Percentiles rank a stretch among this genome's conserved stretches.
Evolutionary conservation across 1,284 basidiomycete species (phyloP).

Genomic region (Fomitopsis betulina): DNA sequence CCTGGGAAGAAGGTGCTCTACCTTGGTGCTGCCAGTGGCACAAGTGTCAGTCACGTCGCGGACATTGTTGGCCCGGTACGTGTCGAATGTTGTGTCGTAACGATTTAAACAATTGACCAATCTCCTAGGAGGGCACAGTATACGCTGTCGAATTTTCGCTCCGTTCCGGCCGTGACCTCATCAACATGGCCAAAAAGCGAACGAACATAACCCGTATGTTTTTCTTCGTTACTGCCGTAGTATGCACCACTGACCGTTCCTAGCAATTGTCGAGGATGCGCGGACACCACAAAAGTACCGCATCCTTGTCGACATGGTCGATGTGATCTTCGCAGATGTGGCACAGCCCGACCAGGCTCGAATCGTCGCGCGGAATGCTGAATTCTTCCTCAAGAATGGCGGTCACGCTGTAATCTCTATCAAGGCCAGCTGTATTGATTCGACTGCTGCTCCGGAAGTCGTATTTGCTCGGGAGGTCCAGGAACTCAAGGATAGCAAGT

Average conservation of each 20-base stretch:
- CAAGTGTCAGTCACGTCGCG: constrained; percentile 97
- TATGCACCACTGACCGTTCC: constrained; percentile 2
- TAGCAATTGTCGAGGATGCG: constrained; percentile 96
- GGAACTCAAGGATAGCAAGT: constrained; percentile 73
- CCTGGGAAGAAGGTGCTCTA: constrained; percentile 98
- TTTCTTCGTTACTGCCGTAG: background rate
- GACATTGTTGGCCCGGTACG: constrained; percentile 94
- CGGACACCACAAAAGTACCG: constrained; percentile 93
- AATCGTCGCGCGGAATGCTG: constrained; percentile 91
- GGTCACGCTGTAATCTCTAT: constrained; percentile 96
- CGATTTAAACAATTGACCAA: background rate
- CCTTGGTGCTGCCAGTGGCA: constrained; percentile 95
- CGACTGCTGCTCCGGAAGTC: constrained; percentile 84
- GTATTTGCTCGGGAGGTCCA: constrained; percentile 92
- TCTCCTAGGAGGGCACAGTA: constrained; percentile 81
- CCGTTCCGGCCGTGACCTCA: constrained; percentile 94
- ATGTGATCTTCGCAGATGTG: constrained; percentile 97
- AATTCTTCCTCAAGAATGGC: constrained; percentile 94
- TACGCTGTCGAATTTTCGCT: constrained; percentile 99
- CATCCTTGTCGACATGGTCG: constrained; percentile 90
- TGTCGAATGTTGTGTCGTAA: background rate
- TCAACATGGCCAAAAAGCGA: constrained; percentile 99
- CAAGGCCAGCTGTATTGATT: constrained; percentile 99
- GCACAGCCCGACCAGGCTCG: constrained; percentile 98
- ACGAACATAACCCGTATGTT: constrained; percentile 96